These are phyloP conservation scores for Gautieria morchelliformis DNA, from an alignment of 768 basidiomycete genomes.

Conservation along the genomic window DNA sequence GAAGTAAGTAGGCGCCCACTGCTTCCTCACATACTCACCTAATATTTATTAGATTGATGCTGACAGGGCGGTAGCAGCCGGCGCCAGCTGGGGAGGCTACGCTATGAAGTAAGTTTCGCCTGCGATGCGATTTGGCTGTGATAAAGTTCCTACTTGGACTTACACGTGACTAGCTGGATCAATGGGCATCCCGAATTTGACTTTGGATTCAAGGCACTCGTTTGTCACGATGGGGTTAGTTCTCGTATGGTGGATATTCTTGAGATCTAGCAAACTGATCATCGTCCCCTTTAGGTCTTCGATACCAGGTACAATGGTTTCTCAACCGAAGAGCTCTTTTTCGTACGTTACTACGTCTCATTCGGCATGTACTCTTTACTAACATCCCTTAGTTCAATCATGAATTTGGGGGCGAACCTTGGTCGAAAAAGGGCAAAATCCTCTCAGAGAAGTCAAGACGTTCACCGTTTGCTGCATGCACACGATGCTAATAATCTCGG, in stretches of 20 bases:
- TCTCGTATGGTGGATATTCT: conserved; percentile 5
- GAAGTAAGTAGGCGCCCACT: conserved; percentile 34
- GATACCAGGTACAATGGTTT: conserved; percentile 74
- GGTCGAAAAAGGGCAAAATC: conserved; percentile 49
- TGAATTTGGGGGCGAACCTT: conserved; percentile 78
- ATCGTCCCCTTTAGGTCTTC: conserved; percentile 41
- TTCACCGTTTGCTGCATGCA: neutral
- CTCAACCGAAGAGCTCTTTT: conserved; percentile 86
- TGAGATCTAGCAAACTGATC: neutral
- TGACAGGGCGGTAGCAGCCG: conserved; percentile 37
- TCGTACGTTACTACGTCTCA: conserved; percentile 33
- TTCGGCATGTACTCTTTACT: neutral
- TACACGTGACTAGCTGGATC: conserved; percentile 62
- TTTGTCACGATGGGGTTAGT: conserved; percentile 84
- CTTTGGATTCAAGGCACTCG: conserved; percentile 84
- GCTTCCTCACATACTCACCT: neutral
- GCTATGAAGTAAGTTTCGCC: conserved; percentile 79
- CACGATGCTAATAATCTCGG: neutral
- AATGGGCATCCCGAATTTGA: conserved; percentile 86
- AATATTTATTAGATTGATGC: conserved; percentile 42
- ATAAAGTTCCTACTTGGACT: too few species aligned
- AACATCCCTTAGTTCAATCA: conserved; percentile 59
- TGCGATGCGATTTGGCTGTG: neutral
- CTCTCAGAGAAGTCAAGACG: conserved; percentile 42
- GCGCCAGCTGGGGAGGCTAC: conserved; percentile 81